Percentiles rank a stretch among this genome's conserved stretches.
Evolutionary conservation across 2,329 filamentous ascomycete genomes (phyloP).

Genomic region (Didymella pomorum): DNA sequence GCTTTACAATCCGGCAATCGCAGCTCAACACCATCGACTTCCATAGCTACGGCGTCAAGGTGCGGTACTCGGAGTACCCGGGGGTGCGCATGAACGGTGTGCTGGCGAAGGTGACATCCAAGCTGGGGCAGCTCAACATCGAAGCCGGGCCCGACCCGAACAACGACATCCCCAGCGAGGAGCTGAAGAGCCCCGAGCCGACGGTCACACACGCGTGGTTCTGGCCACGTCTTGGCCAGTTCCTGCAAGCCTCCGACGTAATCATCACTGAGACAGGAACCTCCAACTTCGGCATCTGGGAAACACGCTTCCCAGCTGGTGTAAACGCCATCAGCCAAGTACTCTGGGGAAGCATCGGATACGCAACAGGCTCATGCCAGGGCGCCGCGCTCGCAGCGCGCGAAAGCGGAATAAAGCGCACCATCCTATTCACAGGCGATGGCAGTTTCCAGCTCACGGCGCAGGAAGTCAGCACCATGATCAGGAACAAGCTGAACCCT

Average conservation of each 20-base stretch:
- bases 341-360: conserved; percentile 74
- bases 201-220: conserved; percentile 75
- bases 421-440: conserved; percentile 88
- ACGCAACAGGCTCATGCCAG: conserved; percentile 68
- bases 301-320: conserved; percentile 78
- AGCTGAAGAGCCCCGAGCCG: conserved; percentile 41
- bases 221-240: conserved; percentile 79
- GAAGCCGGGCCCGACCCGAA: conserved; percentile 61
- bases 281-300: conserved; percentile 86
- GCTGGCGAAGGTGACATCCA: conserved; percentile 72
- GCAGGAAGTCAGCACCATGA: conserved; percentile 85
- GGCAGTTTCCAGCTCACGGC: conserved; percentile 85
- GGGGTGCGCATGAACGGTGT: conserved; percentile 81
- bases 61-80: conserved; percentile 81
- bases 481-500: conserved; percentile 74
- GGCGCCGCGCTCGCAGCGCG: conserved; percentile 78
- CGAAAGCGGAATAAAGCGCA: conserved; percentile 68
- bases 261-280: conserved; percentile 89
- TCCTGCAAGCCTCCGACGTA: conserved; percentile 75
- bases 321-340: conserved; percentile 84
- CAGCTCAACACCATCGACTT: conserved; percentile 83
- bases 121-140: conserved; percentile 64
- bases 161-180: conserved; percentile 58
- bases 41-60: conserved; percentile 75
- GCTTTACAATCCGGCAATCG: conserved; percentile 81